Evolutionary conservation across 345 rosid species (phyloP).

Genomic region (Trapa incisa): DNA sequence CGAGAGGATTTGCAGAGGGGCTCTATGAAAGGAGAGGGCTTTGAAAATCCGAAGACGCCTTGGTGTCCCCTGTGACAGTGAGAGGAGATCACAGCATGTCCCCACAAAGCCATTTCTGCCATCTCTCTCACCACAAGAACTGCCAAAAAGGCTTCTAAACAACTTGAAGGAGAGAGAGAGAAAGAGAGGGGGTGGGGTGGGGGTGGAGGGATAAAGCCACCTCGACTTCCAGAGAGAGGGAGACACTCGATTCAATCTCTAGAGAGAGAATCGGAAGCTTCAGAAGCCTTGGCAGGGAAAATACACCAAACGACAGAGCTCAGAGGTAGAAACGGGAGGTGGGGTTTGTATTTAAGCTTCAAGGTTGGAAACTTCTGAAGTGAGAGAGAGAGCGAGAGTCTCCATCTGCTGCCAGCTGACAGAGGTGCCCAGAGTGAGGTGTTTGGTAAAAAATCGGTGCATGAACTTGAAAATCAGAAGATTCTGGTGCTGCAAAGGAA

Average conservation of each 20-base stretch:
- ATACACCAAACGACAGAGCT: slow-evolving; percentile 4
- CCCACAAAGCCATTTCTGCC: slow-evolving; percentile 2
- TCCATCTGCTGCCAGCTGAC: background rate
- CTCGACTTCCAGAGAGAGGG: background rate
- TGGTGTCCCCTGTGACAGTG: slow-evolving; percentile 3
- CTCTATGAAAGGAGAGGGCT: background rate
- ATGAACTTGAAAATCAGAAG: background rate
- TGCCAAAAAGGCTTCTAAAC: slow-evolving; percentile 11
- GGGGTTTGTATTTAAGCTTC: slow-evolving; percentile 6
- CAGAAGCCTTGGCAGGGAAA: background rate
- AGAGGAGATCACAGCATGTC: slow-evolving; percentile 10
- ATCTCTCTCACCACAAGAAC: slow-evolving; percentile 13
- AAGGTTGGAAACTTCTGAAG: slow-evolving; percentile 1
- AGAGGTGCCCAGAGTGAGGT: background rate
- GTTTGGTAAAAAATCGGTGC: background rate
- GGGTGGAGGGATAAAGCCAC: too few species aligned
- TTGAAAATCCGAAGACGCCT: background rate
- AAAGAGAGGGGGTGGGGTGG: background rate
- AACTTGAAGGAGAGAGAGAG: background rate
- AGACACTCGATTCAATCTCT: slow-evolving; percentile 3
- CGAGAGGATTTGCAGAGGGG: background rate
- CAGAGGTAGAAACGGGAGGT: slow-evolving; percentile 5
- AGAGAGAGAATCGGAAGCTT: slow-evolving; percentile 1
- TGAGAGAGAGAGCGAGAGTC: slow-evolving; percentile 1
- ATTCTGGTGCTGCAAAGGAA: background rate